Evolutionary conservation across 176 grass and related monocot species (phyloP), one percentile per base, ranked within the genome.

Genomic region (Echinochloa phyllopogon): DNA sequence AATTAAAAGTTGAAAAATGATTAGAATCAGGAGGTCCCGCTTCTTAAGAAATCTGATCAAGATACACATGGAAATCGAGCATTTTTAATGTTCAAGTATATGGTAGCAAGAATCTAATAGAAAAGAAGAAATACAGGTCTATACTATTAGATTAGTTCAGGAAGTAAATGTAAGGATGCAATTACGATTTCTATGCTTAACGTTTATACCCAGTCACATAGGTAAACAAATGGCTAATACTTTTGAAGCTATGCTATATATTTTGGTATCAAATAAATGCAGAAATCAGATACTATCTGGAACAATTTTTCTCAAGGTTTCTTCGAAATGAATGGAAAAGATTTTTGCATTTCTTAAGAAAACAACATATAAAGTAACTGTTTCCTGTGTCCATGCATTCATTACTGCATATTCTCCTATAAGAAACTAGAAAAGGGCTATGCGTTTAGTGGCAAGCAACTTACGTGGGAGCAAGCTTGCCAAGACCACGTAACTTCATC

Each of bases 381-480:
- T 82, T 86, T 65, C 1, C 38, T 38, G 23, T 14, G 45, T 47
- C 57, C 50, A 45, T 74, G 39, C 18, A 58, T 15, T 62, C 38
- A 44, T 25, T 23, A 58, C 4, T 21, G 38, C 38, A 69, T 57
- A 10, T 43, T 70, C 24, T 27, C 77, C 15, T 20, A 72, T 21
- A 72, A 37, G 3, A 83, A 16, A 11, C 2, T 14, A 72, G 42
- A 58, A 44, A 36, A 64, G 12, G 21, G 21, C 11, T 21, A 62
- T 77, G 27, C 18, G 25, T 72, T 50, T n/a, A 59, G 51, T 37
- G 48, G 33, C 38, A 58, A 87, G 75, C 53, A 82, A 95, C 93
- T 94, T 92, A 95, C 96, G 96, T 94, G 49, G 96, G 96, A 72
- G 91, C 96, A 83, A 98, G 96, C 40, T 87, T 98, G 72, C 96